Conservation (phyloP, 2,329 filamentous ascomycete species). For the Fusarium praegraminearum region DNA sequence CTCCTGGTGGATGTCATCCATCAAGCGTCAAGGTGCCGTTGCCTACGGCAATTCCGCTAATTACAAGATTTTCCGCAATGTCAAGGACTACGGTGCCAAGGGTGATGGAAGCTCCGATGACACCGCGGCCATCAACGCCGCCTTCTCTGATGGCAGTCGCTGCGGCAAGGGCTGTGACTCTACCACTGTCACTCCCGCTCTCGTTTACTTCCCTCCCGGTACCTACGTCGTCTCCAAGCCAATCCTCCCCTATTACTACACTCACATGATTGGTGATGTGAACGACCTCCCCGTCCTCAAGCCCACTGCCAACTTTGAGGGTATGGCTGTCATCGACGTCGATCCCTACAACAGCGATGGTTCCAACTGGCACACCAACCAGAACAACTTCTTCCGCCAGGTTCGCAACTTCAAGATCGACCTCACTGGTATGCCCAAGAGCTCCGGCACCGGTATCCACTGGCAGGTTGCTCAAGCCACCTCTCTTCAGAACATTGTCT, state of each 20-base stretch:
- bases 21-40: constrained; percentile 75
- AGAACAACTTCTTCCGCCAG: constrained; percentile 87
- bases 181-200: constrained; percentile 81
- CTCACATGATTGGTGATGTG: constrained; percentile 89
- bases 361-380: constrained; percentile 82
- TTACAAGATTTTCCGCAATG: constrained; percentile 83
- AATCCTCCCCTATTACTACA: constrained; percentile 90
- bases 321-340: constrained; percentile 90
- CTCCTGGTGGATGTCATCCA: constrained; percentile 78
- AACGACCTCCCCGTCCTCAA: constrained; percentile 79
- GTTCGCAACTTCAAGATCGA: constrained; percentile 87
- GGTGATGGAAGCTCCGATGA: constrained; percentile 81
- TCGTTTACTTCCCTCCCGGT: constrained; percentile 92
- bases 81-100: constrained; percentile 79
- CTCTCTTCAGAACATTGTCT: constrained; percentile 82
- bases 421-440: constrained; percentile 72
- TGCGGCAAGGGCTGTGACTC: constrained; percentile 88
- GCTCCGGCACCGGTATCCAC: constrained; percentile 77
- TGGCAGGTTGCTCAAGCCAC: constrained; percentile 90
- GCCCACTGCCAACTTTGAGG: constrained; percentile 76
- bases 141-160: constrained; percentile 80
- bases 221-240: constrained; percentile 85
- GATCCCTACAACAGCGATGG: constrained; percentile 82
- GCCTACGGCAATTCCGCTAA: constrained; percentile 67
- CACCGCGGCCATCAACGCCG: constrained; percentile 87